Conservation (phyloP, 768 basidiomycete genomes). For the Glaciozyma antarctica region DNA sequence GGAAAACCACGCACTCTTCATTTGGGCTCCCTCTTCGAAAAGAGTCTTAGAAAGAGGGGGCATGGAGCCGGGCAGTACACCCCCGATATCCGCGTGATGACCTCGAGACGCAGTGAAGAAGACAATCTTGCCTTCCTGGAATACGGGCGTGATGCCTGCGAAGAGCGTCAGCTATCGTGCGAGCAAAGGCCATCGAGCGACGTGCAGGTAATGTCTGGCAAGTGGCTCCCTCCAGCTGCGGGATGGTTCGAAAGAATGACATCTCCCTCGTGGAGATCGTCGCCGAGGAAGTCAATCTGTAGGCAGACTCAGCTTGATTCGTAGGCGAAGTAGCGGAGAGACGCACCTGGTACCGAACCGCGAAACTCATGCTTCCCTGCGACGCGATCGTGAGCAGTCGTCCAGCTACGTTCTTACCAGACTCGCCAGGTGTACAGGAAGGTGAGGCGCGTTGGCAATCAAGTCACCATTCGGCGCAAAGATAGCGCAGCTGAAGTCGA, state of each 20-base stretch:
- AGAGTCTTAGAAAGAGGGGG: conserved; percentile 84
- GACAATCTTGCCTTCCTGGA: conserved; percentile 45
- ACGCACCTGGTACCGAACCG: conserved; percentile 36
- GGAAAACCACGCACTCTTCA: conserved; percentile 44
- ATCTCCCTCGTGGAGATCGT: conserved; percentile 72
- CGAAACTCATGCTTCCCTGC: conserved; percentile 36
- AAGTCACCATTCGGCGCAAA: conserved; percentile 89
- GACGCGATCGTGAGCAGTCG: neutral
- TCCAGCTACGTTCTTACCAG: neutral
- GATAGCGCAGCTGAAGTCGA: conserved; percentile 83
- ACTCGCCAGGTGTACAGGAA: conserved; percentile 25
- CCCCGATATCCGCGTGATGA: conserved; percentile 75
- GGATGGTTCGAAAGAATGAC: conserved; percentile 90
- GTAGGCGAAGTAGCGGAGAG: neutral
- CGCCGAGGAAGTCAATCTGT: conserved; percentile 39
- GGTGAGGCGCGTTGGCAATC: conserved; percentile 43
- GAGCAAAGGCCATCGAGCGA: neutral
- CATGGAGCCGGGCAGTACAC: conserved; percentile 47
- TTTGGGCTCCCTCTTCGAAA: conserved; percentile 87
- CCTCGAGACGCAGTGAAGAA: conserved; percentile 62
- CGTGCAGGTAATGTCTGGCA: conserved; percentile 66
- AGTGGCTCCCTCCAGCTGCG: conserved; percentile 53
- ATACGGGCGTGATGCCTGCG: conserved; percentile 88
- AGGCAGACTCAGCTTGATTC: too few relatives aligned
- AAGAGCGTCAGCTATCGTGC: conserved; percentile 48